A percentile compares a stretch with the other conserved stretches of the same genome.
These are phyloP conservation scores for Combretum micranthum DNA, from an alignment of 345 rosid genomes.

Conservation along the genomic window DNA sequence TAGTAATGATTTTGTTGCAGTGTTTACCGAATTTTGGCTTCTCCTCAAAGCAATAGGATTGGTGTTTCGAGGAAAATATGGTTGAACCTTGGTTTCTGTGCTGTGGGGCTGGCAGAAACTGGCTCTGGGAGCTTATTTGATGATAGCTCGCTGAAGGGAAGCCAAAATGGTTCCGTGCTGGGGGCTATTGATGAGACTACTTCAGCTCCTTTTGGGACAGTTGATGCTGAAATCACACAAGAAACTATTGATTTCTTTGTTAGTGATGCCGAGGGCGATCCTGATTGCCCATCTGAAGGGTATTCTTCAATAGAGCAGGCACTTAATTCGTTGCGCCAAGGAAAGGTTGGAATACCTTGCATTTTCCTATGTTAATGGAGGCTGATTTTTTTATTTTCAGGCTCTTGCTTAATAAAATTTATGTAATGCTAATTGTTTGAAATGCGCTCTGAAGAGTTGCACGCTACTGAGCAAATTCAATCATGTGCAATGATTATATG, in stretches of 20 bases:
- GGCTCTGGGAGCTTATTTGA: slow-evolving; percentile 40
- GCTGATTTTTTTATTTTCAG: too few species aligned
- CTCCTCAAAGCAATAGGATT: slow-evolving; percentile 13
- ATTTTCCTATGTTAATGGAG: neutral
- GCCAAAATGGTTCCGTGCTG: slow-evolving; percentile 33
- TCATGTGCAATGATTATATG: neutral
- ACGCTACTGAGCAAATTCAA: too few species aligned
- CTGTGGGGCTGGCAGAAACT: slow-evolving; percentile 22
- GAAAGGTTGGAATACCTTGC: slow-evolving; percentile 48
- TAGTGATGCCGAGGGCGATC: slow-evolving; percentile 91
- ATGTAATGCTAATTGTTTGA: too few species aligned
- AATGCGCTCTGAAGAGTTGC: too few species aligned
- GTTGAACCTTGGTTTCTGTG: slow-evolving; percentile 24
- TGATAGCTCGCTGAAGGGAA: slow-evolving; percentile 27
- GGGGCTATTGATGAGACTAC: slow-evolving; percentile 26
- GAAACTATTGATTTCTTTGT: slow-evolving; percentile 77
- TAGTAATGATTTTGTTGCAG: slow-evolving; percentile 21
- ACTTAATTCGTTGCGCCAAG: slow-evolving; percentile 44
- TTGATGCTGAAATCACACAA: slow-evolving; percentile 48
- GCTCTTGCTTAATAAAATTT: too few species aligned
- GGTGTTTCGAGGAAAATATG: slow-evolving; percentile 26
- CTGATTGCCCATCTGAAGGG: slow-evolving; percentile 76
- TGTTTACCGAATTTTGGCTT: slow-evolving; percentile 20
- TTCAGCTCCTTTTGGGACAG: slow-evolving; percentile 36
- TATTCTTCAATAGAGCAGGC: slow-evolving; percentile 63